phyloP scores from a whole-genome alignment of 208 protist genomes.

The Trypanosoma scelopori region DNA sequence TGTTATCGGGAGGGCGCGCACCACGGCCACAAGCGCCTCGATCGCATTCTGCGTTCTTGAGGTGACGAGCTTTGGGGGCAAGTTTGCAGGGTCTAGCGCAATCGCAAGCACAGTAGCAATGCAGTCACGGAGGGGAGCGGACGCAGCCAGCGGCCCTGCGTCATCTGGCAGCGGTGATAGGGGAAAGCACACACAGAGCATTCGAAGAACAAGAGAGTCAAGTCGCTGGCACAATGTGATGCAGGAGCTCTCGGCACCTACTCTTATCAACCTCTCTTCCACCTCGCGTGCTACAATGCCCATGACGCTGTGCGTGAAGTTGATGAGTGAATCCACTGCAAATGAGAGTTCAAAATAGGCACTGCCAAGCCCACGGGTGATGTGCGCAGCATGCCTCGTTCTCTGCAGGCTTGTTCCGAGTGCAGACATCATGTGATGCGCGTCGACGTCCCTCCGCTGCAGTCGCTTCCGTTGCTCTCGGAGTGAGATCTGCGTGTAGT shows the following conservation, averaged over 20 bases:
- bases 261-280: constrained; percentile 34
- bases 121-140: constrained; percentile 36
- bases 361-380: constrained; percentile 61
- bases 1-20: constrained; percentile 39
- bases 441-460: constrained; percentile 49
- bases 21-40: constrained; percentile 59
- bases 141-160: constrained; percentile 23
- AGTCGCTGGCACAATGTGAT: constrained; percentile 65
- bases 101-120: constrained; percentile 51
- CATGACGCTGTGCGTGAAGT: constrained; percentile 60
- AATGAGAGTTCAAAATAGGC: constrained; percentile 82
- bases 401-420: constrained; percentile 30
- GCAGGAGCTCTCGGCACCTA: constrained; percentile 32
- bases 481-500: constrained; percentile 70
- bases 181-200: constrained; percentile 59
- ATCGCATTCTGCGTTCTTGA: constrained; percentile 58
- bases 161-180: constrained; percentile 16
- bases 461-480: constrained; percentile 62
- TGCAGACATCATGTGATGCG: constrained; percentile 35
- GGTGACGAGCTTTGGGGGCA: constrained; percentile 53
- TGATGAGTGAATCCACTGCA: constrained; percentile 68
- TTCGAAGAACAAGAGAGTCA: constrained; percentile 57
- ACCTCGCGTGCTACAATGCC: constrained; percentile 49
- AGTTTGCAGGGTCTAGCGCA: constrained; percentile 50
- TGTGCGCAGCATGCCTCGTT: constrained; percentile 22